Evolutionary conservation across 179 eudicot genomes (phyloP), one percentile per base, ranked within the genome.

Genomic region (Corrigiola litoralis): DNA sequence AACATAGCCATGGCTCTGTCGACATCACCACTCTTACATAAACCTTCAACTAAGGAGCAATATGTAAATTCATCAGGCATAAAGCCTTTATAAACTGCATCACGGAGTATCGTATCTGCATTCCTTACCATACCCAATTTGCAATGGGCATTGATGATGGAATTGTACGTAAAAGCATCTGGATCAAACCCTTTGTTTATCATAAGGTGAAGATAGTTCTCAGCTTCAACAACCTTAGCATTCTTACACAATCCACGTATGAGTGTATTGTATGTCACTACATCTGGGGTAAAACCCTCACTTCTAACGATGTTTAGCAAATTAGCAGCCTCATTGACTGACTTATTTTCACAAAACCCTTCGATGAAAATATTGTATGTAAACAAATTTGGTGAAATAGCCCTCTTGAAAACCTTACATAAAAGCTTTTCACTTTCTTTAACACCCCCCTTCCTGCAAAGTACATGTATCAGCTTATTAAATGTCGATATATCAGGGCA

Each of bases 191-290:
- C 98, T 61, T 77, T 74, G 72, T 89, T 89, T 45, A 87, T 85
- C 96, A 92, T 92, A 74, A 79, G 83, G 54, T 77, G 81, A 74
- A 92, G 58, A 65, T 77, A 90, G 29, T 29, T 24, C 77, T 90
- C 98, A 38, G 98, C 96, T 75, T 92, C 92, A 1, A 27, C 74
- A 63, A 82, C 79, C 73, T 72, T 77, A 14, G 41, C 69, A 61
- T 71, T 79, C 80, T 77, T 90, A 66, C 92, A 87, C 61, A 92
- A 78, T 52, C 96, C 96, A 69, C 77, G 74, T 69, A 92, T 87
- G 31, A 92, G 83, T 29, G 88, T 84, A 68, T 92, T 92, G 72
- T 83, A 89, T n/a, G 98, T 89, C 50, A 90, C 87, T 48, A 84
- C 75, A 77, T 92, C 96, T 41, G 92, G 90, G 66, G 73, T 53